Percentiles rank a stretch among this genome's conserved stretches.
phyloP scores from a whole-genome alignment of 2,329 filamentous ascomycete species.

The Byssochlamys sp. region DNA sequence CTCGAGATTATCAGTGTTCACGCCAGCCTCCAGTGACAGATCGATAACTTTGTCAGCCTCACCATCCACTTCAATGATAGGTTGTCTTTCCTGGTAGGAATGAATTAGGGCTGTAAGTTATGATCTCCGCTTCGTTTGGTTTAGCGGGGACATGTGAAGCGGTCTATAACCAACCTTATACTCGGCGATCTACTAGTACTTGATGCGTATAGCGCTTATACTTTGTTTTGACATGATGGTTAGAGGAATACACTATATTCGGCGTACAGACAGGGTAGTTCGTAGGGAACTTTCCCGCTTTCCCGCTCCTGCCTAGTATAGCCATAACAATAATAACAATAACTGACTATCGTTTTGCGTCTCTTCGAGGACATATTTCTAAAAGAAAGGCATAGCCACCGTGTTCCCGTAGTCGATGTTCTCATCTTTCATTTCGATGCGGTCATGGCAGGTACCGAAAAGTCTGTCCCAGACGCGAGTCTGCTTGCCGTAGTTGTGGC shows the following conservation, averaged over 20 bases:
- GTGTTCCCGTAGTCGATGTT: slow-evolving; percentile 22
- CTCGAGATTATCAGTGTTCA: not conserved
- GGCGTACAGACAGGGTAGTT: no score
- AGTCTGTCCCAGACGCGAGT: slow-evolving; percentile 29
- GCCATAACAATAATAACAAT: no score
- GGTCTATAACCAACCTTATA: not conserved
- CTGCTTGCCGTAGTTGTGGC: slow-evolving; percentile 32
- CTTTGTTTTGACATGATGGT: no score
- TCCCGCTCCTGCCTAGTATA: no score
- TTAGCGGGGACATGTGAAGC: not conserved
- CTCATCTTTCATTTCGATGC: slow-evolving; percentile 24
- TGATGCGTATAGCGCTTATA: no score
- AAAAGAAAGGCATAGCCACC: no score
- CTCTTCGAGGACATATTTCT: no score
- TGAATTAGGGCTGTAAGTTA: not conserved
- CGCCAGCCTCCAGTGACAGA: not conserved
- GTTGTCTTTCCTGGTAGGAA: not conserved
- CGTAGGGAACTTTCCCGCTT: no score
- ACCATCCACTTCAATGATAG: not conserved
- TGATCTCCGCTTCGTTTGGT: not conserved
- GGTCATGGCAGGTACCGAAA: slow-evolving; percentile 26
- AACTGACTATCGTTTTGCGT: no score
- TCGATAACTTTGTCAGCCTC: not conserved
- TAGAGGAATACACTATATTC: no score
- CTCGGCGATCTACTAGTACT: not conserved